These are phyloP conservation scores for Candida incommunis DNA, from an alignment of 805 yeast species.

Conservation along the genomic window DNA sequence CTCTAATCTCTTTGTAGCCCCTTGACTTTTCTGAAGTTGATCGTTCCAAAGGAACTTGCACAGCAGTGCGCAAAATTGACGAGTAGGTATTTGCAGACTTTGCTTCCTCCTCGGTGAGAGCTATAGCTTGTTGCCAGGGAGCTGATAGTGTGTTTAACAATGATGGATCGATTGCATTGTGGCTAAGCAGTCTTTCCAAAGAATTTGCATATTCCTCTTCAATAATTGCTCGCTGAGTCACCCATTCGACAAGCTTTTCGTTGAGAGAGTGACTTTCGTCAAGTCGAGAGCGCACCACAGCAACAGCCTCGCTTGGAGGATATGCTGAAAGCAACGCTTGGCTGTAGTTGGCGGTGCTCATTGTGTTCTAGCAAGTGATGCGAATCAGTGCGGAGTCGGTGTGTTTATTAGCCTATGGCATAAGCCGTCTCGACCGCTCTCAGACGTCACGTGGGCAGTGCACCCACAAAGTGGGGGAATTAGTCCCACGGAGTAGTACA, in stretches of 20 bases:
- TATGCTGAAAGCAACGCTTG: slow-evolving; percentile 29
- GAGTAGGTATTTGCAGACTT: slow-evolving; percentile 1
- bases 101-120: background rate
- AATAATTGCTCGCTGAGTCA: slow-evolving; percentile 36
- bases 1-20: background rate
- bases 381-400: too few relatives aligned
- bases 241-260: slow-evolving; percentile 43
- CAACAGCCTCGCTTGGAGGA: slow-evolving; percentile 44
- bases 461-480: too few relatives aligned
- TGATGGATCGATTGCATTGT: background rate
- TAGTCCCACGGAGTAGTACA: too few relatives aligned
- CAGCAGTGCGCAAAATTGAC: background rate
- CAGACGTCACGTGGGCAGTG: too few relatives aligned
- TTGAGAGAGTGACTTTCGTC: slow-evolving; percentile 41
- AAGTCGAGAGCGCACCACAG: slow-evolving; percentile 38
- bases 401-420: too few relatives aligned
- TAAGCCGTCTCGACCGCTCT: too few relatives aligned
- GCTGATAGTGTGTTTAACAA: background rate
- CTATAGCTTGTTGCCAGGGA: background rate
- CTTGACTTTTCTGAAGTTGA: background rate
- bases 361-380: background rate
- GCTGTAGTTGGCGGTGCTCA: slow-evolving; percentile 19
- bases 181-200: slow-evolving; percentile 20
- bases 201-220: slow-evolving; percentile 32
- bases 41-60: background rate